Evolutionary conservation across 306 rosid species (phyloP), one percentile per base, ranked within the genome.

Genomic region (Glycine soja): DNA sequence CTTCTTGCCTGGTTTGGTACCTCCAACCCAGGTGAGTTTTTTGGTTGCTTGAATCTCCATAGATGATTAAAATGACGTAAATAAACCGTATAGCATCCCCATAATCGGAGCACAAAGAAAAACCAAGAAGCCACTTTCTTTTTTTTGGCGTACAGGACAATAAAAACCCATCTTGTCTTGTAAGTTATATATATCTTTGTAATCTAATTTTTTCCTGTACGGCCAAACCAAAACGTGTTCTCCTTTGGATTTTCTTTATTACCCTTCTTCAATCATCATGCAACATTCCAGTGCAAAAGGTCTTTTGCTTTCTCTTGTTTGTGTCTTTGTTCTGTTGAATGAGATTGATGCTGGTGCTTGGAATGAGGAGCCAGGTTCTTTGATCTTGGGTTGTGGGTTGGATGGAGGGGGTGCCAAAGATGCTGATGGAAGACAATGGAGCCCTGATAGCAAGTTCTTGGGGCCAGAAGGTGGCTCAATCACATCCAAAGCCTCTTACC

Each of bases 371-470:
- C n/a, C 81, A 4, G 75, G 68, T 36, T 34, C 85, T 54, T 42
- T 88, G 82, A n/a, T 86, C 11, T 59, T 89, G 70, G 80, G 86
- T 15, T 86, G 88, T 73, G 91, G 89, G 13, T 62, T 82, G 32
- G 83, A 36, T 10, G 73, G 53, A 58, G 83, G 38, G 0, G 84
- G 80, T 6, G 90, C 68, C 59, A 66, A 66, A 51, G 92, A 89
- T 76, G 10, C 0, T 40, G 84, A 85, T 54, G 87, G 87, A 66
- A 85, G 92, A n/a, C 54, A 77, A 77, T 89, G 92, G 92, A 68
- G 9, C 6, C 74, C 87, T 58, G 90, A 89, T 74, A 7, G 50
- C 3, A 89, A 85, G 79, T 89, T 56, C 42, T 32, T 89, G 3
- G 48, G 2, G 3, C 2, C 36, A n/a, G 9, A 53, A 10, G 80